Conservation (phyloP, 495 filamentous ascomycete species). For the Penicillium taxi region DNA sequence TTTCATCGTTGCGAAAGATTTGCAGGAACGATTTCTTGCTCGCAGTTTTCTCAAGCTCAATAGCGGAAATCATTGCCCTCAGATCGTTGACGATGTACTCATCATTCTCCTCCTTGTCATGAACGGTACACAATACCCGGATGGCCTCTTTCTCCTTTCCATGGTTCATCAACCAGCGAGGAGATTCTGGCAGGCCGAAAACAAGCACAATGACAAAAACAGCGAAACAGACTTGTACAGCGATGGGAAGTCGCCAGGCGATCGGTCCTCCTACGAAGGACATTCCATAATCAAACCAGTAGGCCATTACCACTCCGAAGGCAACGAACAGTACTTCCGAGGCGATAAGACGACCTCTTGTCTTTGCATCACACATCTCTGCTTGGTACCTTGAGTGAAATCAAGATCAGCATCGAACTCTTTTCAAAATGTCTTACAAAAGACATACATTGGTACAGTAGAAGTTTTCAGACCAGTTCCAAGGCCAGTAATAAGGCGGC, state of each 20-base stretch:
- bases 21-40: conserved; percentile 36
- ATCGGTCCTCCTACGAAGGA: conserved; percentile 31
- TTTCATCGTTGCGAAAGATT: conserved; percentile 42
- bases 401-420: not conserved
- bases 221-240: conserved; percentile 39
- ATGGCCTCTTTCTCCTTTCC: conserved; percentile 41
- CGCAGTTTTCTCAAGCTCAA: conserved; percentile 36
- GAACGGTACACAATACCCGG: conserved; percentile 45
- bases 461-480: conserved; percentile 44
- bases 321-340: conserved; percentile 38
- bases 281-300: conserved; percentile 46
- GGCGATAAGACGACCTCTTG: conserved; percentile 38
- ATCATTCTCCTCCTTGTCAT: conserved; percentile 33
- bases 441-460: conserved; percentile 34
- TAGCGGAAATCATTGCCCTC: conserved; percentile 38
- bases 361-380: conserved; percentile 35
- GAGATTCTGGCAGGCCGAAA: conserved; percentile 37
- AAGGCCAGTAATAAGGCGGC: conserved; percentile 41
- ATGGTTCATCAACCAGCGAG: conserved; percentile 38
- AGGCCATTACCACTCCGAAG: conserved; percentile 35
- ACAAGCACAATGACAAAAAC: conserved; percentile 32
- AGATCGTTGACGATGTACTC: conserved; percentile 39
- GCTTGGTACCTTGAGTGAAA: conserved; percentile 5
- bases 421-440: not conserved
- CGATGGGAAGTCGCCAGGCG: conserved; percentile 43